phyloP scores from a whole-genome alignment of 495 filamentous ascomycete genomes.

The Echria macrotheca region DNA sequence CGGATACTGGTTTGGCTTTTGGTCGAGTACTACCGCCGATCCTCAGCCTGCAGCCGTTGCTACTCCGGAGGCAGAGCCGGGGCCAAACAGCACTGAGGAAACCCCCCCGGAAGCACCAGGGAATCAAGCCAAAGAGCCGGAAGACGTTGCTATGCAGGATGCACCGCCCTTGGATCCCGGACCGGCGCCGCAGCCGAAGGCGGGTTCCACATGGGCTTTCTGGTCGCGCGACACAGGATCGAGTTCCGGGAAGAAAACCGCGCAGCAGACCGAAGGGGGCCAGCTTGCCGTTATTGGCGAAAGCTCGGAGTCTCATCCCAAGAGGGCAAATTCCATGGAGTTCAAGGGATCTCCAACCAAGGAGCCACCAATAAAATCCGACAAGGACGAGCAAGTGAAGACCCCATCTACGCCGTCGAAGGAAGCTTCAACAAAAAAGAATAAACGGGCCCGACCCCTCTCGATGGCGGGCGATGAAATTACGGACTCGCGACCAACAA shows the following conservation, averaged over 20 bases:
- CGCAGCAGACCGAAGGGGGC: constrained; percentile 43
- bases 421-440: constrained; percentile 33
- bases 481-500: constrained; percentile 26
- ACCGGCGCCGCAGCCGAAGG: constrained; percentile 30
- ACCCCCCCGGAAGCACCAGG: no score
- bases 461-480: constrained; percentile 44
- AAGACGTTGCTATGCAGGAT: constrained; percentile 36
- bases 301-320: constrained; percentile 57
- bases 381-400: constrained; percentile 23
- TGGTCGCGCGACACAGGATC: constrained; percentile 64
- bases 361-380: constrained; percentile 28
- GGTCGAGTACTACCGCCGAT: constrained; percentile 22
- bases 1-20: constrained; percentile 50
- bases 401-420: constrained; percentile 21
- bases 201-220: constrained; percentile 76
- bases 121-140: constrained; percentile 13
- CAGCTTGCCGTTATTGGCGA: constrained; percentile 67
- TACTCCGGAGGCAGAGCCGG: constrained; percentile 3
- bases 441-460: constrained; percentile 44
- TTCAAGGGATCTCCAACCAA: constrained; percentile 38
- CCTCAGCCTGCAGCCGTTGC: not conserved
- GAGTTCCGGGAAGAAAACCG: constrained; percentile 30
- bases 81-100: no score
- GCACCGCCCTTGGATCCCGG: constrained; percentile 22
- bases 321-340: constrained; percentile 52